Conservation (phyloP, 1,284 basidiomycete species). For the Ustilago tritici region DNA sequence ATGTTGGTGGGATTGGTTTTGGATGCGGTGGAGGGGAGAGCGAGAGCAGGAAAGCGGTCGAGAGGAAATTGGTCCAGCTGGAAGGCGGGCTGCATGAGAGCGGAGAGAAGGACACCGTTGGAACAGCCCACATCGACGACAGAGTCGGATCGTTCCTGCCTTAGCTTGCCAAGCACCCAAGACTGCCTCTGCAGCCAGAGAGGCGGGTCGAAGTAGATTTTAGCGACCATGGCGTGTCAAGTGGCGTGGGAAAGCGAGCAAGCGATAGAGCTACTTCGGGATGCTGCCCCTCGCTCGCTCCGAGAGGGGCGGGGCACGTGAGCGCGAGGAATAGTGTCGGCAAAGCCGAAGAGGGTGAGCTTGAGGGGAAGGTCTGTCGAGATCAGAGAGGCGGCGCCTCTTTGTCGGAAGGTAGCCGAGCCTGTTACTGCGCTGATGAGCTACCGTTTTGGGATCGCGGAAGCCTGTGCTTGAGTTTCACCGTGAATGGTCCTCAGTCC, state of each 20-base stretch:
- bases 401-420: conserved; percentile 2
- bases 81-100: conserved; percentile 51
- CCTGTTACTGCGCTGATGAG: not conserved
- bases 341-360: not conserved
- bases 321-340: not conserved
- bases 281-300: not conserved
- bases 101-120: conserved; percentile 50
- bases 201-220: conserved; percentile 53
- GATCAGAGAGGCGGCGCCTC: conserved; percentile 13
- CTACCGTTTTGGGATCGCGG: too few species aligned
- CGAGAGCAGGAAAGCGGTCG: conserved; percentile 48
- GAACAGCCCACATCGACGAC: conserved; percentile 56
- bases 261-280: not conserved
- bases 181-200: conserved; percentile 55
- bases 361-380: conserved; percentile 2
- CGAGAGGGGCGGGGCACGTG: not conserved
- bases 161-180: conserved; percentile 45
- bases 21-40: conserved; percentile 11
- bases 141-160: conserved; percentile 45
- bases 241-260: conserved; percentile 6
- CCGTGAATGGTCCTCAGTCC: not conserved
- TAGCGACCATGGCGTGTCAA: conserved; percentile 24
- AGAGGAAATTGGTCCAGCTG: conserved; percentile 54
- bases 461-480: not conserved
- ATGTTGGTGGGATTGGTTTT: not conserved